phyloP scores from a whole-genome alignment of 2,329 filamentous ascomycete species.

The Nigrospora sphaerica region DNA sequence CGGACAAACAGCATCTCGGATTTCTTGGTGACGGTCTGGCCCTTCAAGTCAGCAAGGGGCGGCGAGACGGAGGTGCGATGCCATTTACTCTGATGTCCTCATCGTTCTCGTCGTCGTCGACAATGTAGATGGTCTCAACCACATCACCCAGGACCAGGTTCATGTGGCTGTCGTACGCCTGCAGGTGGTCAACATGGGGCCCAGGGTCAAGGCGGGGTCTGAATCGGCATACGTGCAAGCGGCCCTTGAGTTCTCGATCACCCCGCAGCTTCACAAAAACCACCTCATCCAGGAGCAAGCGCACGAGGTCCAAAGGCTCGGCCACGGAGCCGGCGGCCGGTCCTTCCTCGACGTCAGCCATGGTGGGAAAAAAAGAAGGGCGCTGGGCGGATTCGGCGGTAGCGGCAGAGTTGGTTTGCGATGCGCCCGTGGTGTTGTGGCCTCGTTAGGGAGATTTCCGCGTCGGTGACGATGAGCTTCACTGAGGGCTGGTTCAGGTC shows the following conservation, averaged over 20 bases:
- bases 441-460: too few relatives aligned
- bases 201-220: neutral
- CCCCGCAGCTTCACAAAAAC: conserved; percentile 97
- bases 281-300: conserved; percentile 87
- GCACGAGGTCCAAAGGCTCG: conserved; percentile 92
- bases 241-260: conserved; percentile 90
- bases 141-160: conserved; percentile 95
- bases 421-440: too few relatives aligned
- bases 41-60: conserved; percentile 1
- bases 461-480: too few relatives aligned
- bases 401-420: too few relatives aligned
- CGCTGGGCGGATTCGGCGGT: too few relatives aligned
- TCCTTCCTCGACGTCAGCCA: conserved; percentile 80
- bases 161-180: conserved; percentile 99
- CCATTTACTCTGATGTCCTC: conserved; percentile 63
- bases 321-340: conserved; percentile 67
- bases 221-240: conserved; percentile 68
- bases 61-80: neutral
- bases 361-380: conserved; percentile 29
- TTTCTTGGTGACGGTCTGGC: conserved; percentile 86
- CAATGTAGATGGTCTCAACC: conserved; percentile 91
- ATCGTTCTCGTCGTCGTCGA: conserved; percentile 81
- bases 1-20: conserved; percentile 98
- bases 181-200: conserved; percentile 5
- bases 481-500: too few relatives aligned